Evolutionary conservation across 805 yeast species (phyloP).

Genomic region (Metschnikowia colocasiae): DNA sequence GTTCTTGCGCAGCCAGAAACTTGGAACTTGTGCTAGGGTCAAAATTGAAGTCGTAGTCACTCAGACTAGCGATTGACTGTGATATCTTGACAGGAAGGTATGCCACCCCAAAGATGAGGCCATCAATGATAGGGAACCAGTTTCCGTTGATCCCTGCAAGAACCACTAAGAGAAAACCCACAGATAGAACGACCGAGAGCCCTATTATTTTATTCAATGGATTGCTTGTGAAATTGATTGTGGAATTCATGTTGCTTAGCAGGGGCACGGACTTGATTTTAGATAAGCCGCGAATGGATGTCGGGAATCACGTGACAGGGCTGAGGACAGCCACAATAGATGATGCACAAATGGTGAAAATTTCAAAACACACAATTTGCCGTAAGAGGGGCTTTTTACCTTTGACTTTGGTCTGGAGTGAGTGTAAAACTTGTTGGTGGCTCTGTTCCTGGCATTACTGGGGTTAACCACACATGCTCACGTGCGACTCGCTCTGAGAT

Average conservation of each 20-base stretch:
- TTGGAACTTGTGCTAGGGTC: conserved; percentile 27
- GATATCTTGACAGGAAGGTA: conserved; percentile 38
- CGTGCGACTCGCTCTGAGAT: not conserved
- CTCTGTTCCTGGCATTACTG: too few relatives aligned
- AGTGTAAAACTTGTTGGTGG: too few relatives aligned
- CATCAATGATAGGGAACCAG: conserved; percentile 84
- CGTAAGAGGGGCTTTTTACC: too few relatives aligned
- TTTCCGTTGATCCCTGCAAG: conserved; percentile 83
- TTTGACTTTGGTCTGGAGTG: too few relatives aligned
- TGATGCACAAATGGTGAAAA: too few relatives aligned
- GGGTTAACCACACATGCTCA: not conserved
- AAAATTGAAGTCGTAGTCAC: conserved; percentile 43
- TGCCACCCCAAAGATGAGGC: conserved; percentile 39
- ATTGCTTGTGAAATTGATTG: conserved; percentile 24
- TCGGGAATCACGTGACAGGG: not conserved
- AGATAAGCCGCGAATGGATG: not conserved
- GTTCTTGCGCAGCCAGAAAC: conserved; percentile 51
- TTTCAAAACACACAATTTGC: too few relatives aligned
- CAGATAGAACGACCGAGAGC: conserved; percentile 72
- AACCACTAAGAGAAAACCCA: conserved; percentile 85
- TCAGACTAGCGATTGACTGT: conserved; percentile 27
- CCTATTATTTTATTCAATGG: conserved; percentile 78
- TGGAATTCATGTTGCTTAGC: conserved; percentile 16
- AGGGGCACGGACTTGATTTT: not conserved
- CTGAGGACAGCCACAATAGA: not conserved